Base-by-base conservation (phyloP, 805 yeast species). In the Lipomyces anomalus region DNA sequence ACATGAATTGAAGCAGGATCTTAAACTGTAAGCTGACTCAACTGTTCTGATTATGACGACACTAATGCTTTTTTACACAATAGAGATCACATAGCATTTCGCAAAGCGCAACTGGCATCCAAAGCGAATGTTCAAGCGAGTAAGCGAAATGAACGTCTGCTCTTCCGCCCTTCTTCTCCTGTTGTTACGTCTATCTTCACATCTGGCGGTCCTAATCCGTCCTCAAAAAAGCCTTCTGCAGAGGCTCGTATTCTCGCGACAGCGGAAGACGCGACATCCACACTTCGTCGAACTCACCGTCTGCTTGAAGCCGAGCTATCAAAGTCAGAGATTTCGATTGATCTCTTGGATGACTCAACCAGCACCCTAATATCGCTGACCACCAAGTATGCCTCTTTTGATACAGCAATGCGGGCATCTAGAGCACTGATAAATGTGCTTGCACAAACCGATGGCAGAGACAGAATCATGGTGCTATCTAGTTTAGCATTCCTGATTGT, bases 391-490 rank as follows among this genome's bases (percentile, higher is more conserved):
- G 43, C 64, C 0, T 65, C 64, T 6, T 65, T 67, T 33, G 70
- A 69, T 41, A 47, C 61, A 24, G 50, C 67, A 22, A 56, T 69
- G 20, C 61, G 57, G 22, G 66, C 69, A 5, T 65, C 70, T 11
- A 53, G 57, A 32, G 51, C 57, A 34, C 60, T 69, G 35, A 66
- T 69, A 18, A 46, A 57, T 23, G 58, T 65, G 9, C 57, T 69
- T 24, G 71, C 67, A 45, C 62, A 64, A 48, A 71, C 73, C 11
- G 73, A 69, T 41, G 49, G 55, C 22, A 55, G 63, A 63, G 73
- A 69, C 43, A 52, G 71, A 3, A 48, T 61, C 4, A 48, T 55
- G 33, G 68, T 69, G 72, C 56, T 60, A 35, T 58, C 59, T 16
- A 53, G 69, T 7, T 47, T 69, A 46, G 61, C 63, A n/a, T 66